Base-by-base conservation (phyloP, 2,329 filamentous ascomycete species). In the Penicillium janthinellum region DNA sequence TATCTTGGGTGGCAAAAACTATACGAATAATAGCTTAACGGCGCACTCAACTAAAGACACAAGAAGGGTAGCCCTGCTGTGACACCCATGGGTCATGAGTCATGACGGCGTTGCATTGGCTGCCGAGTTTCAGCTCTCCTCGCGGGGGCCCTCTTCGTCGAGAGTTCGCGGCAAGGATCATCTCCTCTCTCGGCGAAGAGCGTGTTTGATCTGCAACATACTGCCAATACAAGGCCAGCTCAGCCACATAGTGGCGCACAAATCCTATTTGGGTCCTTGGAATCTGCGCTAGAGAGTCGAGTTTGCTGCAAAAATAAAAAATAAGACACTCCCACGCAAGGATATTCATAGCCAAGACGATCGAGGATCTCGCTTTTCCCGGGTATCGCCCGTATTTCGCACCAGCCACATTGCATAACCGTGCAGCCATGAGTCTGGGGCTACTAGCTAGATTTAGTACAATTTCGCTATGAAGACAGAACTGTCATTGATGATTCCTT, bases 181-280 rank as follows among this genome's bases (percentile, higher is more conserved):
- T n/a, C 54, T 50, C 11, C 39, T 35, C 37, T 56, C 37, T 53
- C 51, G 47, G 60, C 54, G 51, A 57, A 57, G 39, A 50, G 28
- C 17, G 48, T 17, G 59, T 51, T 64, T 57, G 59, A 60, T 55
- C 28, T 17, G 31, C 8, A 31, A 31, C 11, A 31, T 28, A 28
- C 25, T 28, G 25, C 25, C 1, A 47, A 25, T 25, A 42, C 42
- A 28, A 47, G 25, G 15, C 54, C 14, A 22, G 15, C 62, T 60
- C 55, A 64, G 62, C 62, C 62, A 64, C 62, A 59, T 7, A 31
- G 62, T 64, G 62, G 62, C 62, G 62, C 39, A n/a, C 31, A 14
- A 41, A 50, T 48, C 31, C 31, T 6, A 31, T 31, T 31, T 8
- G 31, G 25, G 31, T 8, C 10, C 39, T 39, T 28, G 48, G 22